A percentile compares a stretch with the other conserved stretches of the same genome.
Evolutionary conservation across 495 filamentous ascomycete genomes (phyloP).

Genomic region (Aspergillus ostianus): DNA sequence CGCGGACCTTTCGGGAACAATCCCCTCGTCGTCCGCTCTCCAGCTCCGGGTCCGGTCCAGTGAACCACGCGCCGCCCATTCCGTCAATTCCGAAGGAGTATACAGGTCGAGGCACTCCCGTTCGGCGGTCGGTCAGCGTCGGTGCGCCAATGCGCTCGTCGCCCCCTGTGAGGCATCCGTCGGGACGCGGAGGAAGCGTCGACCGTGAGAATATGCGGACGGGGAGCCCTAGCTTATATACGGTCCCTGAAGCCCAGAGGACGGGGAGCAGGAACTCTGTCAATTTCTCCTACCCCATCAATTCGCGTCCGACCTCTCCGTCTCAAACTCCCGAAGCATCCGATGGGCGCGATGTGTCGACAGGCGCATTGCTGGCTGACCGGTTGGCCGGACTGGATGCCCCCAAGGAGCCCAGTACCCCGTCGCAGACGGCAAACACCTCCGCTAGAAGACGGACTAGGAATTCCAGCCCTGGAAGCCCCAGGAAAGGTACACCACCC

Average conservation of each 20-base stretch:
- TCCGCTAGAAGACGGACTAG: constrained; percentile 55
- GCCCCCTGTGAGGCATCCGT: constrained; percentile 40
- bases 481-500: constrained; percentile 39
- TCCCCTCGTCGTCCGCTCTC: constrained; percentile 56
- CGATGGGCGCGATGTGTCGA: constrained; percentile 18
- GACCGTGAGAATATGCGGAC: background rate
- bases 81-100: constrained; percentile 62
- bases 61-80: constrained; percentile 61
- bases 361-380: constrained; percentile 14
- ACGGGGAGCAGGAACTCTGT: constrained; percentile 65
- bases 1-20: constrained; percentile 75
- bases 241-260: constrained; percentile 49
- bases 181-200: constrained; percentile 15
- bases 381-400: constrained; percentile 25
- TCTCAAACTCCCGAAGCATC: constrained; percentile 20
- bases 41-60: constrained; percentile 30
- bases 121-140: constrained; percentile 52
- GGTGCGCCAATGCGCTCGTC: constrained; percentile 50
- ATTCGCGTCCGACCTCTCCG: constrained; percentile 47
- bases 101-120: constrained; percentile 29
- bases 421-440: constrained; percentile 47
- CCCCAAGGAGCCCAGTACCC: constrained; percentile 31
- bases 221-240: constrained; percentile 28
- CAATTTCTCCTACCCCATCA: constrained; percentile 84
- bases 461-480: constrained; percentile 29